phyloP scores from a whole-genome alignment of 139 green algal genomes.

The Chlorella sp. region DNA sequence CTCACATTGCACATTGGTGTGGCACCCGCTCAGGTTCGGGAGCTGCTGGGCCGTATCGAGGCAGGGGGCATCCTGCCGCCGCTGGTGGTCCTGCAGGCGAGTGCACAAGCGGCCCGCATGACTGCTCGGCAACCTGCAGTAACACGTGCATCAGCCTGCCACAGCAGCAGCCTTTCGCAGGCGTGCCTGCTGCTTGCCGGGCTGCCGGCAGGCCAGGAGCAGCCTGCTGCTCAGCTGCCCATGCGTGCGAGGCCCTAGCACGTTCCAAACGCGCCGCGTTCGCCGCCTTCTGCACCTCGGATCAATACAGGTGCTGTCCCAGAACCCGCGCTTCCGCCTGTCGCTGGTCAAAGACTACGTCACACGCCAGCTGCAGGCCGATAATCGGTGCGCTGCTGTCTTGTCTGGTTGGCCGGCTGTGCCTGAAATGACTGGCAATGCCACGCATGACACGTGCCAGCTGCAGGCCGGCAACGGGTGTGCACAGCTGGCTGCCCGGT shows the following conservation, averaged over 20 bases:
- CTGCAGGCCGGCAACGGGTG: slow-evolving; percentile 57
- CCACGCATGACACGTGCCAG: slow-evolving; percentile 63
- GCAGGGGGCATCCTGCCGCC: slow-evolving; percentile 81
- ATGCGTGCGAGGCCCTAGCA: no score
- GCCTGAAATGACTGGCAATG: background rate
- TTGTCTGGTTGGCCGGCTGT: background rate
- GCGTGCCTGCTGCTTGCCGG: no score
- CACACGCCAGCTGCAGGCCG: slow-evolving; percentile 57
- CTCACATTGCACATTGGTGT: no score
- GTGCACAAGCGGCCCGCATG: no score
- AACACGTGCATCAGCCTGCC: no score
- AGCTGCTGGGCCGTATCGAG: slow-evolving; percentile 88
- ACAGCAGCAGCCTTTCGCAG: no score
- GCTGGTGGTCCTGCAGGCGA: slow-evolving; percentile 85
- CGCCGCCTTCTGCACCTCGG: no score
- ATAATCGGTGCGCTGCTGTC: slow-evolving; percentile 43
- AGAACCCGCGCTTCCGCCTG: slow-evolving; percentile 78
- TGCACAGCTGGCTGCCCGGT: no score
- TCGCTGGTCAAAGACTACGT: slow-evolving; percentile 79
- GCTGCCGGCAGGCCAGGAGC: no score
- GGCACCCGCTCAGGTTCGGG: slow-evolving; percentile 8
- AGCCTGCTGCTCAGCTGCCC: no score
- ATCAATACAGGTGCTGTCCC: slow-evolving; percentile 58
- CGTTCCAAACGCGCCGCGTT: no score
- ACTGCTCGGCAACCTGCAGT: no score